These are phyloP conservation scores for Filobasidium floriforme DNA, from an alignment of 768 basidiomycete species.

Conservation along the genomic window DNA sequence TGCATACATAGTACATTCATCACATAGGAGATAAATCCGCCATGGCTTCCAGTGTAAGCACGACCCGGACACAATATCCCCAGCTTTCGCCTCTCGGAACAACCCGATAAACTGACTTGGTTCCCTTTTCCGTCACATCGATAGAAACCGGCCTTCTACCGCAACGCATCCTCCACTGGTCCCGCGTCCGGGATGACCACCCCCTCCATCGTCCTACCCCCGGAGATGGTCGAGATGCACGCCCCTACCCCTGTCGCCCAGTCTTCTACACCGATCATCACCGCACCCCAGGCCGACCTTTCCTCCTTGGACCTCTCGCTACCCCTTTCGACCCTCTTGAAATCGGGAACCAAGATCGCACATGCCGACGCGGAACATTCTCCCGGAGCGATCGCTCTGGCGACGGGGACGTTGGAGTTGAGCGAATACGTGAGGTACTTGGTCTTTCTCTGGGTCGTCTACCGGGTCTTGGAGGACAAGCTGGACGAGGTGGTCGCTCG, in stretches of 20 bases:
- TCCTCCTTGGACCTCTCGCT: constrained; percentile 34
- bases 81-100: background rate
- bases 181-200: constrained; percentile 1
- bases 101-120: background rate
- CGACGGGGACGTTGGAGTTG: constrained; percentile 56
- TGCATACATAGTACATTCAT: too few species aligned
- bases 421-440: constrained; percentile 64
- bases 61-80: background rate
- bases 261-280: background rate
- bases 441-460: constrained; percentile 72
- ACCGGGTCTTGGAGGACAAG: constrained; percentile 43
- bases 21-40: too few species aligned
- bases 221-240: constrained; percentile 9
- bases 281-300: background rate
- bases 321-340: constrained; percentile 47
- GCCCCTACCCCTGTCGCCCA: background rate
- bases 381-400: constrained; percentile 54
- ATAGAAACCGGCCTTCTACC: background rate
- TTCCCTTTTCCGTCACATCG: background rate
- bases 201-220: constrained; percentile 20
- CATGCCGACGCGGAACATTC: constrained; percentile 59
- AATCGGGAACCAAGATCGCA: constrained; percentile 48
- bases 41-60: background rate
- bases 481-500: constrained; percentile 8
- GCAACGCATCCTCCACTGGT: background rate